Base-by-base conservation (phyloP, 495 filamentous ascomycete genomes). In the Tetracladium setigerum region DNA sequence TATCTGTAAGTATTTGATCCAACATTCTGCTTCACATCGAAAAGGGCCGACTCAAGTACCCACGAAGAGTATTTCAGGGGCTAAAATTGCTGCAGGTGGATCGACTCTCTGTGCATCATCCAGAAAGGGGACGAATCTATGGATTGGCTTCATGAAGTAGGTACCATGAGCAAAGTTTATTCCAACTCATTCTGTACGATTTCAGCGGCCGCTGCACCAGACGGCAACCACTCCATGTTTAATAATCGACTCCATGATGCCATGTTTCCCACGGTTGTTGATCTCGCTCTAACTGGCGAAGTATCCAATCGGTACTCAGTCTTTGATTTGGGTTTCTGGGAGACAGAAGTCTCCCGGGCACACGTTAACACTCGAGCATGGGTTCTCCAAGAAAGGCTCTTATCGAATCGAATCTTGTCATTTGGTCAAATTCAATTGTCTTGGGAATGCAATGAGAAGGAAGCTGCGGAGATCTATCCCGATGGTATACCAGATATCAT, bases 101-200 rank as follows among this genome's bases (percentile, higher is more conserved):
- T 34, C n/a, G 32, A 34, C 32, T 9, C 9, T n/a, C n/a, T 34
- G 32, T 46, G 44, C 19, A 46, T 46, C 12, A 22, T 46, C 32
- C 44, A 46, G 16, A 15, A 30, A n/a, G 41, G 32, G 12, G 45
- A 47, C 16, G 34, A 38, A 32, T 2, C 2, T 2, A 19, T 13
- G 13, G 45, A 47, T 32, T 47, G 34, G 34, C 8, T 18, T 14
- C 4, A 14, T 3, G 34, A 47, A 19, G 34, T 12, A 15, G 10
- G 34, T 12, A 9, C 40, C 7, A 47, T 47, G 45, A 13, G 5
- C 5, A 5, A 38, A 4, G 45, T 47, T 2, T 39, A 47, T 15
- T 5, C 11, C 13, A 47, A 40, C 30, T 27, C 45, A 4, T 18
- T 12, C 12, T 30, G 2, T 31, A 47, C 13, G 3, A 27, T 47